These are phyloP conservation scores for Chondrostereum purpureum DNA, from an alignment of 1,284 basidiomycete genomes.

Conservation along the genomic window DNA sequence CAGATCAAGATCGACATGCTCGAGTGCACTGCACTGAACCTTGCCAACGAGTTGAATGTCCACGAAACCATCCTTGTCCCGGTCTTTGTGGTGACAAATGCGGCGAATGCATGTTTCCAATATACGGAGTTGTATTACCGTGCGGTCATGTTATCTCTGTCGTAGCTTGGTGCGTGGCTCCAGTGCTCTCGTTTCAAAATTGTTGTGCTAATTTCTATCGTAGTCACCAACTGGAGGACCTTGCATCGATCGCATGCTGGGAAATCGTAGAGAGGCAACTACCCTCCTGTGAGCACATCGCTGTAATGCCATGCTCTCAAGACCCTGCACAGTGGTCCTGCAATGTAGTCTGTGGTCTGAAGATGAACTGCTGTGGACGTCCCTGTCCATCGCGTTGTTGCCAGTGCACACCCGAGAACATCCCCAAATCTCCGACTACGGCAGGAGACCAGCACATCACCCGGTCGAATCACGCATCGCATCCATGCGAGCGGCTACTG, in stretches of 20 bases:
- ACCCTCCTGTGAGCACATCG: conserved; percentile 51
- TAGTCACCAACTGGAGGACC: conserved; percentile 42
- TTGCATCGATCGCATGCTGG: conserved; percentile 40
- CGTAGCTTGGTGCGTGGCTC: conserved; percentile 48
- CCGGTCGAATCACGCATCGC: conserved; percentile 31
- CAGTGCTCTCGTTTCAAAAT: background rate
- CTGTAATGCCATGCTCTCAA: conserved; percentile 37
- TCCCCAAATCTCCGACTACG: conserved; percentile 4
- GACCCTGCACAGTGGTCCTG: conserved; percentile 39
- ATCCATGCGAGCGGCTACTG: conserved; percentile 46
- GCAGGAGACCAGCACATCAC: conserved; percentile 19
- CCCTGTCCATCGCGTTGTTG: conserved; percentile 43
- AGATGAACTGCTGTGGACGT: conserved; percentile 52
- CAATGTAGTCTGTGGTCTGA: conserved; percentile 32
- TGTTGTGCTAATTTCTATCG: conserved; percentile 4
- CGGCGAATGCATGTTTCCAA: conserved; percentile 47
- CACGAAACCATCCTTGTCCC: conserved; percentile 54
- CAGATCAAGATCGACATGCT: conserved; percentile 46
- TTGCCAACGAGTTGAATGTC: conserved; percentile 45
- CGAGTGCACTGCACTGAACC: conserved; percentile 40
- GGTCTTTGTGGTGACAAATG: conserved; percentile 49
- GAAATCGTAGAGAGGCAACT: conserved; percentile 39
- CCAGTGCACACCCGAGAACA: conserved; percentile 38
- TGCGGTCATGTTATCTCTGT: conserved; percentile 48
- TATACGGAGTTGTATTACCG: conserved; percentile 45